Evolutionary conservation across 257 asterid genomes (phyloP).

Genomic region (Solanum corneliomulleri): DNA sequence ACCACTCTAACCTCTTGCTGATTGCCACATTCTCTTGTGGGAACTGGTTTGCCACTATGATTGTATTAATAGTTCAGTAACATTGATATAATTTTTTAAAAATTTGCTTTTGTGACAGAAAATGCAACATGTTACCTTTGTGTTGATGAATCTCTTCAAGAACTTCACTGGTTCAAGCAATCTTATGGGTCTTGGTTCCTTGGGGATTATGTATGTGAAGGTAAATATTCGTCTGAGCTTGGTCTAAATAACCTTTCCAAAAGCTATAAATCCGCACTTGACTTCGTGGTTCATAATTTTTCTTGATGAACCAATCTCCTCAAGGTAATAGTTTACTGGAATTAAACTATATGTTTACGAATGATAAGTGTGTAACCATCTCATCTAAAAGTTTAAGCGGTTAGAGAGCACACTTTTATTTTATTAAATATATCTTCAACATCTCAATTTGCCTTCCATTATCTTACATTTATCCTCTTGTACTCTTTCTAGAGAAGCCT

Average conservation of each 20-base stretch:
- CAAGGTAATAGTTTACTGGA: not conserved
- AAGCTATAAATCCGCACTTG: not conserved
- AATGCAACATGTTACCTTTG: slow-evolving; percentile 43
- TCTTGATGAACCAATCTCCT: not conserved
- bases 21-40: not conserved
- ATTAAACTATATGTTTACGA: not conserved
- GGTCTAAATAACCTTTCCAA: not conserved
- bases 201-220: slow-evolving; percentile 91
- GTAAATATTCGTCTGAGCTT: slow-evolving; percentile 20
- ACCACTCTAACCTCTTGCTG: not conserved
- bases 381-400: not conserved
- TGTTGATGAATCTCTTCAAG: slow-evolving; percentile 49
- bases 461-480: not conserved
- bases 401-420: not conserved
- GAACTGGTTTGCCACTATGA: not conserved
- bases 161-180: slow-evolving; percentile 88
- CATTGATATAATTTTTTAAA: not conserved
- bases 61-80: not conserved
- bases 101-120: slow-evolving; percentile 31
- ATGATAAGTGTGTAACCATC: not conserved
- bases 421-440: not conserved
- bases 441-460: not conserved
- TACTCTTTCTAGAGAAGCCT: not conserved
- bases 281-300: not conserved
- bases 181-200: slow-evolving; percentile 91